Evolutionary conservation across 2,329 filamentous ascomycete species (phyloP).

Genomic region (Lachnellula arida): DNA sequence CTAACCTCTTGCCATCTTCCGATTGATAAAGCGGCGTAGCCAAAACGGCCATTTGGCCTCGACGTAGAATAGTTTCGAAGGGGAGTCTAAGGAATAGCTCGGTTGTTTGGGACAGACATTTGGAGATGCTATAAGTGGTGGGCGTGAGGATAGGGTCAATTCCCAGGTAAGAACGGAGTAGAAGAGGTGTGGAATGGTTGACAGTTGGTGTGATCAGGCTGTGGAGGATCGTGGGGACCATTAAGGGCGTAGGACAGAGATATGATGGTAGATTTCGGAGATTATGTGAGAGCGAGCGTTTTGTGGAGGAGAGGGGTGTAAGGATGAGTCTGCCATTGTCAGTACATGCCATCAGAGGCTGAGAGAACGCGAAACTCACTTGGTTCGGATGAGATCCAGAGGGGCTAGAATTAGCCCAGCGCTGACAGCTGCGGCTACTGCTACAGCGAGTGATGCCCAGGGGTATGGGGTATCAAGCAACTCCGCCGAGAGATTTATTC

Average conservation of each 20-base stretch:
- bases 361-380: conserved; percentile 29
- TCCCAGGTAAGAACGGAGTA: conserved; percentile 78
- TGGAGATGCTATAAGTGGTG: conserved; percentile 73
- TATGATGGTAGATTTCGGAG: conserved; percentile 76
- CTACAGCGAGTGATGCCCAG: conserved; percentile 72
- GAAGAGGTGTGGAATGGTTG: conserved; percentile 74
- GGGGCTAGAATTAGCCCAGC: conserved; percentile 81
- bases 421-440: conserved; percentile 57
- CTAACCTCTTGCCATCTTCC: conserved; percentile 38
- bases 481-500: conserved; percentile 40
- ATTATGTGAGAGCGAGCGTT: conserved; percentile 67
- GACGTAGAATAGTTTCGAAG: conserved; percentile 83
- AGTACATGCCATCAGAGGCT: conserved; percentile 18
- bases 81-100: conserved; percentile 86
- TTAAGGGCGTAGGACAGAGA: conserved; percentile 62
- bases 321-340: conserved; percentile 64
- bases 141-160: conserved; percentile 81
- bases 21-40: conserved; percentile 21
- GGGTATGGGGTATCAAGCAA: conserved; percentile 81
- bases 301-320: conserved; percentile 71
- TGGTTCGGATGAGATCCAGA: conserved; percentile 83
- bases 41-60: conserved; percentile 76
- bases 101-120: conserved; percentile 73
- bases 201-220: conserved; percentile 79
- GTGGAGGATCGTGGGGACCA: conserved; percentile 83